Base-by-base conservation (phyloP, 176 grass and related monocot genomes). In the Puya raimondii region DNA sequence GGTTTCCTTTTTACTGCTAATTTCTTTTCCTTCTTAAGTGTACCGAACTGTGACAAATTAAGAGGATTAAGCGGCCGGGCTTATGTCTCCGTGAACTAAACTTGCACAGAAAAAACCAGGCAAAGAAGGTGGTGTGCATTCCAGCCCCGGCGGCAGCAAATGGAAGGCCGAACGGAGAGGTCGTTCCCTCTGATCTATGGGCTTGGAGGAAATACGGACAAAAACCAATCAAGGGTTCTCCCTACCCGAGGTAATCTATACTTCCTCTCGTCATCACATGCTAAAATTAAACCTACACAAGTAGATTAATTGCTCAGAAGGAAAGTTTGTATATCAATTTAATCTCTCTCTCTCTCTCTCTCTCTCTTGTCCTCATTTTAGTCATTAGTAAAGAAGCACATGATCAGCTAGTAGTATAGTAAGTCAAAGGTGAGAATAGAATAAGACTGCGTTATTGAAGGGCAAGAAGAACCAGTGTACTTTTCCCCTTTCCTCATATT, bases 131-230 rank as follows among this genome's bases (percentile, higher is more conserved):
- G 75, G 88, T 99, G 61, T 94, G 90, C 76, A 94, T 99, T 53
- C 95, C 90, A 64, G 94, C 94, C 70, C 78, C 94, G 23, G 82
- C 89, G 23, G 78, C 77, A 9, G 78, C 84, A 42, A 74, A 79
- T 22, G 80, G 85, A 21, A 80, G 83, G 79, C 70, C 84, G 54
- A 91, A 71, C 25, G 90, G 94, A 22, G 87, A 93, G 80, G 90
- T 93, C 18, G 87, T 99, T 67, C 94, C 90, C 53, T 93, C 84
- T 47, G 94, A 93, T 83, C 94, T 99, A 29, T 99, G 95, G 95
- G 95, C 95, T 80, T 99, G 95, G 95, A 99, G 95, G 82, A 99
- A 99, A 79, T 99, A 99, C 78, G 95, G 95, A 64, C 95, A 99
- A 70, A 99, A 99, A 67, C 95, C 95, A 53, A 99, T 99, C 78